These are phyloP conservation scores for Catharanthus roseus DNA, from an alignment of 257 asterid genomes.

Conservation along the genomic window DNA sequence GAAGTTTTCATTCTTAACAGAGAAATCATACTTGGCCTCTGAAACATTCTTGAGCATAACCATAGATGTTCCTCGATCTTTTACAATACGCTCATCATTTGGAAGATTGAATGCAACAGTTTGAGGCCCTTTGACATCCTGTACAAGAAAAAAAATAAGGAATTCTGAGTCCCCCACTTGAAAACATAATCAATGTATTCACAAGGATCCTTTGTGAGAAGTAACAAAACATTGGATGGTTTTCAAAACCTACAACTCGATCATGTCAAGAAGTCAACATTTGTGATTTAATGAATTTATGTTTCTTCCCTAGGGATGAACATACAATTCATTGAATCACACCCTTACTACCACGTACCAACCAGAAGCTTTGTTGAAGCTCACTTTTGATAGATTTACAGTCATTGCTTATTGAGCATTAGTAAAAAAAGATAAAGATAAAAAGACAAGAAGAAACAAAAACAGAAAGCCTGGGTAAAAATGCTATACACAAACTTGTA, in stretches of 20 bases:
- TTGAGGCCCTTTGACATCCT: constrained; percentile 99
- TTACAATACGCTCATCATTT: constrained; percentile 86
- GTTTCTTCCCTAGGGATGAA: background rate
- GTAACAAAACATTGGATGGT: background rate
- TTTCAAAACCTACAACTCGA: background rate
- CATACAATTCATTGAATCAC: background rate
- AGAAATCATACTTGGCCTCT: constrained; percentile 70
- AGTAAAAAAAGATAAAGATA: background rate
- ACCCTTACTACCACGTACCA: background rate
- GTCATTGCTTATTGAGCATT: background rate
- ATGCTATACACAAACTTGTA: too few species aligned
- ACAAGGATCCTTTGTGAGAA: background rate
- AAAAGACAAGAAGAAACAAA: too few species aligned
- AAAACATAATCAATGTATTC: background rate
- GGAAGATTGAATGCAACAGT: constrained; percentile 98
- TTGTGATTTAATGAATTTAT: background rate
- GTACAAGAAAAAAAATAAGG: constrained; percentile 13
- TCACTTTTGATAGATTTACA: background rate
- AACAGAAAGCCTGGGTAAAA: too few species aligned
- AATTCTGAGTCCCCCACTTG: background rate
- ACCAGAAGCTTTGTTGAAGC: background rate
- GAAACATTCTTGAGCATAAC: constrained; percentile 97
- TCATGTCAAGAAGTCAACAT: background rate
- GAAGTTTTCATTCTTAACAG: background rate
- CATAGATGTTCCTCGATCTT: constrained; percentile 94